Conservation (phyloP, 108 stramenopile genomes). For the Aureococcus anophagefferens region DNA sequence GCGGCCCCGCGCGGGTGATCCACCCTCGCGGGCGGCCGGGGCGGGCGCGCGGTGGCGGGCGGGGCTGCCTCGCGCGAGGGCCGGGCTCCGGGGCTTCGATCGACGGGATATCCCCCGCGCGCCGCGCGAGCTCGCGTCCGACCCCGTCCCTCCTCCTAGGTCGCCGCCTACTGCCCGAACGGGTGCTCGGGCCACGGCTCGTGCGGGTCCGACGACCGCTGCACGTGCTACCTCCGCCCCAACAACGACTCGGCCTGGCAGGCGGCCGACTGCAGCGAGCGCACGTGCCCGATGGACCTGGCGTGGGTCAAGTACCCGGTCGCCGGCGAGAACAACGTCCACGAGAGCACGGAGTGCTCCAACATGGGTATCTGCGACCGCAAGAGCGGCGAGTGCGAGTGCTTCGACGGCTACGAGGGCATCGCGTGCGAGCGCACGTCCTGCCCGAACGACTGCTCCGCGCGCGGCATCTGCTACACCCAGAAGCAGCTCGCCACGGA, state of each 20-base stretch:
- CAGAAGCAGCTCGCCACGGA: conserved; percentile 52
- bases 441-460: conserved; percentile 62
- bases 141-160: no score
- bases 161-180: conserved; percentile 41
- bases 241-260: conserved; percentile 57
- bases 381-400: conserved; percentile 51
- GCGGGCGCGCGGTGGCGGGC: no score
- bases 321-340: conserved; percentile 37
- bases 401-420: conserved; percentile 72
- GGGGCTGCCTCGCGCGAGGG: no score
- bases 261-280: conserved; percentile 62
- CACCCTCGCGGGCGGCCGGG: no score
- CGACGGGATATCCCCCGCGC: no score
- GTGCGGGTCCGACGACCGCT: conserved; percentile 55
- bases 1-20: no score
- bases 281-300: conserved; percentile 61
- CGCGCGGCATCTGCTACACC: conserved; percentile 55
- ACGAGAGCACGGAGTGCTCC: conserved; percentile 65
- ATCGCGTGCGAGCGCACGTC: conserved; percentile 60
- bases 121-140: no score
- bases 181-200: conserved; percentile 49
- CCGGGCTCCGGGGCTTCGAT: no score
- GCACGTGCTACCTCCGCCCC: conserved; percentile 62
- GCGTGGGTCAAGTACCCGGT: conserved; percentile 41
- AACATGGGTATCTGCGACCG: conserved; percentile 67